These are phyloP conservation scores for Diaporthe destruens DNA, from an alignment of 2,329 filamentous ascomycete genomes.

Conservation along the genomic window DNA sequence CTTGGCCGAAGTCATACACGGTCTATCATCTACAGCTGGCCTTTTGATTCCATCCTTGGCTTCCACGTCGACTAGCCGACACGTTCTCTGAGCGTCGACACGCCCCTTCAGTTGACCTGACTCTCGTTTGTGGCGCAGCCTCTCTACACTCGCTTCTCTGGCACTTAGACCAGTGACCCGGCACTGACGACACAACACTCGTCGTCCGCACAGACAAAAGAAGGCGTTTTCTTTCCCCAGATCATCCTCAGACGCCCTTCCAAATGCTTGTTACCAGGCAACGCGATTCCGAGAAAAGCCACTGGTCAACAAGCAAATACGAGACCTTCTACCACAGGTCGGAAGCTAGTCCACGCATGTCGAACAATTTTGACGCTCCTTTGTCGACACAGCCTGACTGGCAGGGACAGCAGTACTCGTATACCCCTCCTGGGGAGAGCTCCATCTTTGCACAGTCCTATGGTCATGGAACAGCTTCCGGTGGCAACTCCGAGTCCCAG, in stretches of 20 bases:
- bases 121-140: constrained; percentile 24
- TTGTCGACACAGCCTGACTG: constrained; percentile 68
- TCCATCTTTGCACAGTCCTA: constrained; percentile 60
- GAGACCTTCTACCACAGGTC: constrained; percentile 60
- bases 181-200: constrained; percentile 28
- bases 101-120: constrained; percentile 17
- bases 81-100: constrained; percentile 12
- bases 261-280: constrained; percentile 70
- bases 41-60: not conserved
- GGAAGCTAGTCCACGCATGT: constrained; percentile 66
- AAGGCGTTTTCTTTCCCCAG: constrained; percentile 7
- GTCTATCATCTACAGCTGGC: constrained; percentile 13
- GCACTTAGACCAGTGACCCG: constrained; percentile 4
- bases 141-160: constrained; percentile 34
- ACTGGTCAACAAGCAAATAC: constrained; percentile 68
- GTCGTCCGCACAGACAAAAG: constrained; percentile 17
- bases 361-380: constrained; percentile 65
- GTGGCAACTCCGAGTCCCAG: constrained; percentile 53
- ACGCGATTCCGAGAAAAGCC: constrained; percentile 65
- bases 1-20: not conserved
- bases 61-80: constrained; percentile 1
- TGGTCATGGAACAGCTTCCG: constrained; percentile 54
- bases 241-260: constrained; percentile 47
- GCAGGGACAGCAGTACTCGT: constrained; percentile 66
- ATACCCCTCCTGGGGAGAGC: constrained; percentile 60